These are phyloP conservation scores for Yamadazyma ubonensis DNA, from an alignment of 805 yeast genomes.

Conservation along the genomic window DNA sequence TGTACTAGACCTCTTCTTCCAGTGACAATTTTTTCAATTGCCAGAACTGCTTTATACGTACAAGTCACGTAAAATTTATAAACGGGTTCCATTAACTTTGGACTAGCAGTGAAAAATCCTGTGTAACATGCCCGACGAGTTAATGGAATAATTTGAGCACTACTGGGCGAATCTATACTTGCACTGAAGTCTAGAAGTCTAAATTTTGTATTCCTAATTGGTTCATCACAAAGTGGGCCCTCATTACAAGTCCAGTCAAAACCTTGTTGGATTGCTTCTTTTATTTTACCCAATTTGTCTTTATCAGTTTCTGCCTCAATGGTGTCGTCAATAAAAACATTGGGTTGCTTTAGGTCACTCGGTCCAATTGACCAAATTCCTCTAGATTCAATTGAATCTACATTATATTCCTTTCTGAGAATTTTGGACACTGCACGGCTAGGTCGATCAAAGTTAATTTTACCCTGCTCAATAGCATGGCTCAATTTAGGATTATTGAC, in stretches of 20 bases:
- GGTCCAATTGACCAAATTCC: constrained; percentile 76
- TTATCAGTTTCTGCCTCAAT: constrained; percentile 67
- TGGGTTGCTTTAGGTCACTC: constrained; percentile 43
- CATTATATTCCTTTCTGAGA: constrained; percentile 57
- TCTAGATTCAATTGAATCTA: constrained; percentile 85
- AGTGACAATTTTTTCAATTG: constrained; percentile 49
- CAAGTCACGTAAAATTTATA: constrained; percentile 62
- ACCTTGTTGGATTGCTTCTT: constrained; percentile 66
- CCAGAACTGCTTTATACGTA: constrained; percentile 44
- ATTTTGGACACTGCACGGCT: constrained; percentile 49
- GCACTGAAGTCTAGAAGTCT: constrained; percentile 61
- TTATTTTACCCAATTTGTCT: constrained; percentile 39
- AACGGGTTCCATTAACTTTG: constrained; percentile 79
- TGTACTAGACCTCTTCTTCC: constrained; percentile 65
- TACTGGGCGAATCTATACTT: constrained; percentile 45
- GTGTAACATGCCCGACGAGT: constrained; percentile 81
- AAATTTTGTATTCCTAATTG: constrained; percentile 67
- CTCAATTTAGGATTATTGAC: constrained; percentile 50
- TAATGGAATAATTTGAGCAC: constrained; percentile 75
- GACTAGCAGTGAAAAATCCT: constrained; percentile 74
- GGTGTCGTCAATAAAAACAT: constrained; percentile 67
- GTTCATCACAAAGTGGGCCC: constrained; percentile 93
- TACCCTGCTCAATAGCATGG: constrained; percentile 54
- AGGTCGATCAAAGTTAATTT: constrained; percentile 35
- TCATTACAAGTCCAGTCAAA: constrained; percentile 80